A percentile compares a stretch with the other conserved stretches of the same genome.
phyloP scores from a whole-genome alignment of 176 grass and related monocot species.

The Cymbopogon citratus region DNA sequence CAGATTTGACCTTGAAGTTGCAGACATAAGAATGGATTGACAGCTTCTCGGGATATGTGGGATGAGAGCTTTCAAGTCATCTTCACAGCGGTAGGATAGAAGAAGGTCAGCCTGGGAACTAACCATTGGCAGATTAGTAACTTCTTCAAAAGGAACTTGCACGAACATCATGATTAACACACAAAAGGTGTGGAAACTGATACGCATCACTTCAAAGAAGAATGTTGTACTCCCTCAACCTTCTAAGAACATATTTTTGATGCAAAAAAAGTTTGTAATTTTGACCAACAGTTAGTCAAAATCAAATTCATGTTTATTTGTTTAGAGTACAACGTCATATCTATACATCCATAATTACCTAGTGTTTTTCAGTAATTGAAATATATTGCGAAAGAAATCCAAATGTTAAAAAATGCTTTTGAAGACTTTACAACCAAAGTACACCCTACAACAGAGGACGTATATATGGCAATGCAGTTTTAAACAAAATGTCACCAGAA shows the following conservation, averaged over 20 bases:
- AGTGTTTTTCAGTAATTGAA: not conserved
- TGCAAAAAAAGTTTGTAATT: not conserved
- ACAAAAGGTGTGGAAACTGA: not conserved
- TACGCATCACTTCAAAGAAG: not conserved
- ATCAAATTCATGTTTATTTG: not conserved
- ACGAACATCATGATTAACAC: not conserved
- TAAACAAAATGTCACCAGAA: not conserved
- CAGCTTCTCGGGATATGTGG: slow-evolving; percentile 82
- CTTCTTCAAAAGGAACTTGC: slow-evolving; percentile 11
- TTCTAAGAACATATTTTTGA: not conserved
- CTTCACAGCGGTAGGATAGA: slow-evolving; percentile 87
- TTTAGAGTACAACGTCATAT: not conserved
- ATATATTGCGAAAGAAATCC: not conserved
- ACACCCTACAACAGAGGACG: not conserved
- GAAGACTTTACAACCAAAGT: not conserved
- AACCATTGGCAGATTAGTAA: slow-evolving; percentile 40
- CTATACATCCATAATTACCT: not conserved
- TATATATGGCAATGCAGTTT: not conserved
- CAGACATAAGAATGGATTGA: slow-evolving; percentile 95
- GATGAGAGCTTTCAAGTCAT: slow-evolving; percentile 75
- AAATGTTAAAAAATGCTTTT: not conserved
- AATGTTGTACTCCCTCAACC: not conserved
- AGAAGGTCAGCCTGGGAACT: slow-evolving; percentile 85
- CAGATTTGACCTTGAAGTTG: slow-evolving; percentile 77
- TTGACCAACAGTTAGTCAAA: not conserved